Evolutionary conservation across 192 early-diverging fungal species (phyloP), one percentile per base, ranked within the genome.

Genomic region (Coemansia sp.): DNA sequence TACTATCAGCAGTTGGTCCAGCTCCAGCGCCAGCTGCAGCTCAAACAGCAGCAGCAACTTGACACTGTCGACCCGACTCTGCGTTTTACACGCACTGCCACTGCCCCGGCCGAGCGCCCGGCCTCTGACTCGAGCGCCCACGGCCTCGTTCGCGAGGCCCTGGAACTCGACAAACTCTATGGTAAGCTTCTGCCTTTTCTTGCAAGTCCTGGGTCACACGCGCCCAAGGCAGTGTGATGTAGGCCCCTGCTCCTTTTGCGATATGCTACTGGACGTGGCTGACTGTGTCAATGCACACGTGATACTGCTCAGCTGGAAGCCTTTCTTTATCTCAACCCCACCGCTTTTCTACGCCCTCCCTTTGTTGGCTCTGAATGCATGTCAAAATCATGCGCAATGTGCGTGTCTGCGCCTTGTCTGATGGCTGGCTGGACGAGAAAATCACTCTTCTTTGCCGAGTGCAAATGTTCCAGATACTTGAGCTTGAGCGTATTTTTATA

Each of bases 81-180:
- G 31, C 61, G 64, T 9, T 51, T 80, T 31, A 49, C 59, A 17
- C 78, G 78, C 63, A 75, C 78, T 4, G 59, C 72, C 25, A 75
- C 78, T 6, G 78, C 78, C 3, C 78, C 78, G 10, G 35, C 54
- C 4, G 72, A 62, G 54, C 48, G 64, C 31, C 41, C 57, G 52
- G 62, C 48, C 19, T 26, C 23, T 31, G 16, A 9, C 27, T 38
- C 62, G 29, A 19, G 68, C 54, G 68, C 68, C 19, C 72, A 69
- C 41, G 72, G 72, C 9, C 65, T 80, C 11, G 69, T 80, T 37
- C 72, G 78, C 41, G 78, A 80, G 25, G 78, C 78, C 12, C 66
- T 80, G 4, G 72, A 74, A 43, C 78, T 80, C 45, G 78, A 80
- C 63, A 80, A 75, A 67, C 72, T 80, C 48, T 80, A 75, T 47